Evolutionary conservation across 2,329 filamentous ascomycete genomes (phyloP), one percentile per base, ranked within the genome.

Genomic region (Epichloe aotearoae): DNA sequence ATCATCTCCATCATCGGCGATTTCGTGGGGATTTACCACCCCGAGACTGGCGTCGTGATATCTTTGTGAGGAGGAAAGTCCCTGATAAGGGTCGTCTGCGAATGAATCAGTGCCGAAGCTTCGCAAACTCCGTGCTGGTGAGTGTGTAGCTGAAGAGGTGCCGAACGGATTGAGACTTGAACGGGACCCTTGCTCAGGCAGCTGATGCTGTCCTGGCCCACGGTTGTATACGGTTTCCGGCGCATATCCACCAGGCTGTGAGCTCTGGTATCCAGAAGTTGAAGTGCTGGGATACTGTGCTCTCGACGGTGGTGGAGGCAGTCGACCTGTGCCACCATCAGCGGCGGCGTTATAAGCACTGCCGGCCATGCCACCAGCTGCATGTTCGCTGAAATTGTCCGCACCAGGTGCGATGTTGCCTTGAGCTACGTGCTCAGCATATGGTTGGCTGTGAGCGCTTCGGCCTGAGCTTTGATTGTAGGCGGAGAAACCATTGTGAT

Each of bases 1-100:
- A 63, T 95, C 90, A 60, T 95, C 90, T 30, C 87, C 88, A 61
- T 96, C 90, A 63, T 95, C 90, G 20, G 78, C 79, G 56, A 95
- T 90, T 14, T 83, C 82, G 60, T 86, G 80, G 3, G 89, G 88
- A 62, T 95, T 83, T 53, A 93, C 76, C 2, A 78, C 70, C 39
- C 77, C 77, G 4, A 82, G 66, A 8, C 70, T 65, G 23, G 74
- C 67, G 52, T 75, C 74, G 33, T 67, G 74, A 66, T 62, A 68
- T 39, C 66, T 51, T 4, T 43, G 37, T 14, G 42, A 50, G 3
- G 42, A 8, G 12, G 46, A 19, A n/a, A 46, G 17, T 57, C 77
- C 75, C 50, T 78, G 76, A 62, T 88, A 88, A 0, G 83, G 83
- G 46, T 83, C 82, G 58, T 85, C 82, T 33, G 72, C 69, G 61